Evolutionary conservation across 768 basidiomycete species (phyloP), one percentile per base, ranked within the genome.

Genomic region (Boletellus emodensis): DNA sequence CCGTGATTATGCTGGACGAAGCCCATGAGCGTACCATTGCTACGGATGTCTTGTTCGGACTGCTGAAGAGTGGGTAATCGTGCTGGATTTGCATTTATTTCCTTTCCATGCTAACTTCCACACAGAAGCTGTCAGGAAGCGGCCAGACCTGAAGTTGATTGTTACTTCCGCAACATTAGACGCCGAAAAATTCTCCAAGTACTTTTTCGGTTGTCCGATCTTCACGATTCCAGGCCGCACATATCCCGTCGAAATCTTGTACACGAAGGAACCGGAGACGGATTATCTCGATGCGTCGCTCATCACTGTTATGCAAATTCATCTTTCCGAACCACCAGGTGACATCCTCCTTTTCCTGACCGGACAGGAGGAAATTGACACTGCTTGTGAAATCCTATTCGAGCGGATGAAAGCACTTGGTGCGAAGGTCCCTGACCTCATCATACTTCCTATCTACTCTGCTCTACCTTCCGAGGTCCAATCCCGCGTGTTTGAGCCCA

Each of bases 171-270:
- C 96, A 1, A 99, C 96, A 1, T 77, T 99, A n/a, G 95, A 99
- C 56, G 95, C 96, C 48, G 95, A 97, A 71, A 98, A 98, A 75
- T 99, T 99, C 71, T 94, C 95, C 20, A 94, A 94, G 63, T 99
- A 99, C 77, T 99, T 99, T 77, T 96, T 87, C 67, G 92, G 90
- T 6, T 97, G 94, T 69, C 95, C 96, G 26, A 98, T 99, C 70
- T 98, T 98, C 78, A 96, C 95, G 34, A 98, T 99, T 57, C 96
- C 96, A n/a, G 96, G 96, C 59, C 86, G 94, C 62, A 94, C 94
- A n/a, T 98, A 91, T 72, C 96, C 96, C 6, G 96, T 98, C 55
- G 96, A 99, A 70, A 80, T 90, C 28, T 75, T 98, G n/a, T 99
- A 98, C 72, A 97, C 95, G 59, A 98, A 98, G 67, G 96, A 99